Evolutionary conservation across 768 basidiomycete species (phyloP).

Genomic region (Boletus sp.): DNA sequence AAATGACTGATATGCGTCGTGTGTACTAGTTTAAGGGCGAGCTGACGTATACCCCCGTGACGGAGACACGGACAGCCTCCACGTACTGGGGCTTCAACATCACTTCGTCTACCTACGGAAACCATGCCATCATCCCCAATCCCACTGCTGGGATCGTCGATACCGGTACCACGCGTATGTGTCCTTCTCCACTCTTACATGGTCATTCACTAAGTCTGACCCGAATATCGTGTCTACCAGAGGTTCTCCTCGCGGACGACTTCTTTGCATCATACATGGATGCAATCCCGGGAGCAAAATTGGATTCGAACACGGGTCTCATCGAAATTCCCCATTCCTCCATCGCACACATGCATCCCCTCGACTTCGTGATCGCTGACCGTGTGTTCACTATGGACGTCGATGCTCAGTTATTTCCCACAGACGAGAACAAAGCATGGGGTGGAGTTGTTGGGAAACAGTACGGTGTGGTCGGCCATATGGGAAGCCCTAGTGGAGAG

Average conservation of each 20-base stretch:
- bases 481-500: neutral
- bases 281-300: conserved; percentile 11
- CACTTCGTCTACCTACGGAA: conserved; percentile 16
- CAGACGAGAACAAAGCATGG: neutral
- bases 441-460: neutral
- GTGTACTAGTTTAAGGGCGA: conserved; percentile 19
- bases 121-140: conserved; percentile 9
- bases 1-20: neutral
- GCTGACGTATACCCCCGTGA: conserved; percentile 26
- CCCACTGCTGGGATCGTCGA: neutral
- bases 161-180: neutral
- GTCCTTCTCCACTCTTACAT: neutral
- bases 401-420: neutral
- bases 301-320: conserved; percentile 2
- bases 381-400: neutral
- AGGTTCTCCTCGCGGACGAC: conserved; percentile 12
- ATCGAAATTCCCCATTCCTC: conserved; percentile 13
- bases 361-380: conserved; percentile 6
- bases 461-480: neutral
- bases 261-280: conserved; percentile 7
- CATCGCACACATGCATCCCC: conserved; percentile 6
- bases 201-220: neutral
- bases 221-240: neutral
- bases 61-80: conserved; percentile 23
- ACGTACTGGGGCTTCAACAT: conserved; percentile 33